Base-by-base conservation (phyloP, 106 monocot genomes). In the Acorus calamus region DNA sequence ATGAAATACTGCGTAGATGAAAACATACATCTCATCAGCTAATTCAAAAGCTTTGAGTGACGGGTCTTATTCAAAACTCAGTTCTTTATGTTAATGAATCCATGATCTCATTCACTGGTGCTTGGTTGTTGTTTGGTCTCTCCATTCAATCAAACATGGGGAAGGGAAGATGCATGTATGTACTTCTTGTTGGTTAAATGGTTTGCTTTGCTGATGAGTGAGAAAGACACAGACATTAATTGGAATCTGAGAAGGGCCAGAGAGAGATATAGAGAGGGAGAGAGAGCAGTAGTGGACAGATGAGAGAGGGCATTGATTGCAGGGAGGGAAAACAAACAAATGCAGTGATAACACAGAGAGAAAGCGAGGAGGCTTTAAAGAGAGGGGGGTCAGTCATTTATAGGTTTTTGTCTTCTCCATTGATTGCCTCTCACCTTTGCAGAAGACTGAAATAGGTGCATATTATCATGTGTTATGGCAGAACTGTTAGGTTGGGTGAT, bases 171-270 rank as follows among this genome's bases (percentile, higher is more conserved):
- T 62, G 62, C n/a, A 14, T 14, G 50, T 13, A 63, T 50, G 63
- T 64, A 52, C 64, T 64, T 64, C 14, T 11, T 28, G 28, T 28
- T 28, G 28, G 28, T 28, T 28, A 28, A 41, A 7, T 52, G 51
- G 11, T 70, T 5, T 66, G 11, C 13, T 50, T 2, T 8, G 56
- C 70, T 57, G 28, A 77, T 70, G 61, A 77, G 66, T 71, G 76
- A 66, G 76, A 52, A 14, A 64, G 53, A 65, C 76, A 60, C 45
- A 65, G 64, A 42, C 76, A 71, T 71, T 77, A 13, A 77, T 50
- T 77, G 58, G 57, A 11, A 44, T 70, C 51, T 60, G 58, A 71
- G 59, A 53, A 47, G 59, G 47, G 64, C 57, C 12, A 57, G 55
- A 61, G 68, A 46, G 63, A 58, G 50, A 50, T 3, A 64, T n/a